Evolutionary conservation across 1,139 yeast genomes (phyloP).

Genomic region (Pichia sp.): DNA sequence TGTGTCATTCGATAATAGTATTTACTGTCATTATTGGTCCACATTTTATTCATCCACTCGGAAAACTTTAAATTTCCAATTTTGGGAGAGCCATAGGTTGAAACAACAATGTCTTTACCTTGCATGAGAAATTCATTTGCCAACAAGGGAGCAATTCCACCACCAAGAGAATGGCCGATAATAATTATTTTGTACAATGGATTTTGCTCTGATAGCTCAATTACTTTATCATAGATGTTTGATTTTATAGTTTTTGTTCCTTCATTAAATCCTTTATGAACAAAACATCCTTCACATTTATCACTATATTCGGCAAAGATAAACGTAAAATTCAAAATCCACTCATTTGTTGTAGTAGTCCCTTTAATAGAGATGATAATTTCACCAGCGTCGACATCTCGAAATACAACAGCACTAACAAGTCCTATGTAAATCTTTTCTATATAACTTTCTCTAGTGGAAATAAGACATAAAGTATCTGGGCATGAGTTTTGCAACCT

Average conservation of each 20-base stretch:
- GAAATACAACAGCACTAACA: conserved; percentile 42
- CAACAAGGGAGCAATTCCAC: conserved; percentile 52
- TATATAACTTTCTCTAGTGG: conserved; percentile 3
- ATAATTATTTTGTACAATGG: conserved; percentile 44
- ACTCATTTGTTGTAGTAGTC: conserved; percentile 46
- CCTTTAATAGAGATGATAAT: conserved; percentile 48
- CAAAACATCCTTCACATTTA: conserved; percentile 34
- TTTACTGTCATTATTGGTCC: conserved; percentile 19
- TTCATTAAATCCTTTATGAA: conserved; percentile 49
- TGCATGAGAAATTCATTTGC: conserved; percentile 49
- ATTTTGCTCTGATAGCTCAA: conserved; percentile 30
- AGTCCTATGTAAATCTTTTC: conserved; percentile 32
- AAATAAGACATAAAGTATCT: conserved; percentile 5
- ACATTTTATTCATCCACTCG: conserved; percentile 42
- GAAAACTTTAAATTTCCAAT: conserved; percentile 47
- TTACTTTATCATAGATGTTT: conserved; percentile 31
- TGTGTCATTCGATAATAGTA: conserved; percentile 48
- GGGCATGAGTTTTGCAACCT: conserved; percentile 7
- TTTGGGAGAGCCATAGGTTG: conserved; percentile 56
- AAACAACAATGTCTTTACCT: conserved; percentile 44
- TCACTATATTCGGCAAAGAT: conserved; percentile 35
- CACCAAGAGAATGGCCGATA: conserved; percentile 70
- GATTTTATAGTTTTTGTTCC: conserved; percentile 26
- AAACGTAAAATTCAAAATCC: conserved; percentile 43
- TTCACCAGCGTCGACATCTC: conserved; percentile 30